These are phyloP conservation scores for Myriosclerotinia scirpicola DNA, from an alignment of 2,329 filamentous ascomycete species.

Conservation along the genomic window DNA sequence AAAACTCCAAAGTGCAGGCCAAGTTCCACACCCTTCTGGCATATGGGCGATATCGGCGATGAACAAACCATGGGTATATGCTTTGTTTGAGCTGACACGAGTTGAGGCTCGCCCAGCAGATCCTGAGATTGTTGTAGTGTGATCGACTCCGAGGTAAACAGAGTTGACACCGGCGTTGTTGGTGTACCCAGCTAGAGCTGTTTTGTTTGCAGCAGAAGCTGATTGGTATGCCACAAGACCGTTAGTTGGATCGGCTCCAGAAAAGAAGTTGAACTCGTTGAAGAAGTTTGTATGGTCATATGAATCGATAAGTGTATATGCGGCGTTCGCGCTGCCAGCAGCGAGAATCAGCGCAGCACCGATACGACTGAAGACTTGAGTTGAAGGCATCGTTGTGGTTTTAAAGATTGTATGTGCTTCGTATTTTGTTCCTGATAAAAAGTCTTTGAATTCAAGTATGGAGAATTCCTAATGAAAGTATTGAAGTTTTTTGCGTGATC, in stretches of 20 bases:
- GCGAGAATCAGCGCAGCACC: slow-evolving; percentile 38
- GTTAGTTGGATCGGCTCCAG: slow-evolving; percentile 64
- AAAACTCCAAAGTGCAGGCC: slow-evolving; percentile 58
- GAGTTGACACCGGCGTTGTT: slow-evolving; percentile 43
- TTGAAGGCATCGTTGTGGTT: slow-evolving; percentile 29
- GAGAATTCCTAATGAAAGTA: slow-evolving; percentile 13
- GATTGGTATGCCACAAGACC: slow-evolving; percentile 73
- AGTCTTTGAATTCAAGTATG: neutral
- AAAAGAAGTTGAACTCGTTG: slow-evolving; percentile 56
- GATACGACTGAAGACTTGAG: slow-evolving; percentile 34
- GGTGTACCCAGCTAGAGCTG: slow-evolving; percentile 47
- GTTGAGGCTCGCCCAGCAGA: slow-evolving; percentile 64
- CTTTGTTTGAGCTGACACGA: slow-evolving; percentile 58
- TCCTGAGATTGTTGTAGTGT: slow-evolving; percentile 53
- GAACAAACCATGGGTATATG: slow-evolving; percentile 56
- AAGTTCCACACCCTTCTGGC: slow-evolving; percentile 59
- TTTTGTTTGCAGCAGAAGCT: slow-evolving; percentile 55
- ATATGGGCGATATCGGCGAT: slow-evolving; percentile 60
- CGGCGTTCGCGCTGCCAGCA: slow-evolving; percentile 34
- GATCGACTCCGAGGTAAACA: slow-evolving; percentile 71
- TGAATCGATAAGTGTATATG: slow-evolving; percentile 47
- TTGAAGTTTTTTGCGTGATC: neutral
- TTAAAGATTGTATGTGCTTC: neutral
- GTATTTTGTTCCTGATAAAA: neutral
- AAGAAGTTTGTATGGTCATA: slow-evolving; percentile 49